Evolutionary conservation across 2,329 filamentous ascomycete species (phyloP).

Genomic region (Venturia carpophila): DNA sequence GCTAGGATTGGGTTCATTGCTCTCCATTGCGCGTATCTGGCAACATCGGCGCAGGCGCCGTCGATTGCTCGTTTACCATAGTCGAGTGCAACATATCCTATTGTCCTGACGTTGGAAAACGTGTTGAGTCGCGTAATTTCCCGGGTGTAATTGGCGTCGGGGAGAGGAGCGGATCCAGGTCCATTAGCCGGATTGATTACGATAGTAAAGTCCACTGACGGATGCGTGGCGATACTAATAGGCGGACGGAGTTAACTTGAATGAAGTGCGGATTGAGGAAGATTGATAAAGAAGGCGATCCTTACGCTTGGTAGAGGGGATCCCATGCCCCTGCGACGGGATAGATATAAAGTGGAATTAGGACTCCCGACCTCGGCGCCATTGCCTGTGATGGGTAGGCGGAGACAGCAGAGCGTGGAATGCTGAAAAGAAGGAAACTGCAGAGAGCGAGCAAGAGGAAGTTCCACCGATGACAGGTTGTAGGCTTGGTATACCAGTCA

Average conservation of each 20-base stretch:
- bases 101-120: constrained; percentile 41
- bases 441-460: not conserved
- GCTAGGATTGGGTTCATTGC: constrained; percentile 32
- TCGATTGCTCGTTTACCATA: constrained; percentile 32
- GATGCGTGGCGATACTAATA: constrained; percentile 33
- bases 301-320: constrained; percentile 38
- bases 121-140: constrained; percentile 36
- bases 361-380: constrained; percentile 32
- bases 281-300: not conserved
- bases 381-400: constrained; percentile 7
- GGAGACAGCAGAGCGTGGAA: not conserved
- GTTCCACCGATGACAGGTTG: constrained; percentile 2
- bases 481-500: constrained; percentile 13
- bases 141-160: constrained; percentile 38
- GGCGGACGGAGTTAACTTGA: constrained; percentile 22
- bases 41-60: constrained; percentile 34
- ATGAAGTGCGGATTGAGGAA: not conserved
- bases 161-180: constrained; percentile 37
- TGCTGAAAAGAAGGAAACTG: constrained; percentile 21
- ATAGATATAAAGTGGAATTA: constrained; percentile 45
- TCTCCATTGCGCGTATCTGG: constrained; percentile 40
- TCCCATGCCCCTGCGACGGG: constrained; percentile 41
- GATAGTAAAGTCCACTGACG: constrained; percentile 42
- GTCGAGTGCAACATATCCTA: constrained; percentile 45
- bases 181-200: constrained; percentile 43